Base-by-base conservation (phyloP, 176 grass and related monocot genomes). In the Typha latifolia region DNA sequence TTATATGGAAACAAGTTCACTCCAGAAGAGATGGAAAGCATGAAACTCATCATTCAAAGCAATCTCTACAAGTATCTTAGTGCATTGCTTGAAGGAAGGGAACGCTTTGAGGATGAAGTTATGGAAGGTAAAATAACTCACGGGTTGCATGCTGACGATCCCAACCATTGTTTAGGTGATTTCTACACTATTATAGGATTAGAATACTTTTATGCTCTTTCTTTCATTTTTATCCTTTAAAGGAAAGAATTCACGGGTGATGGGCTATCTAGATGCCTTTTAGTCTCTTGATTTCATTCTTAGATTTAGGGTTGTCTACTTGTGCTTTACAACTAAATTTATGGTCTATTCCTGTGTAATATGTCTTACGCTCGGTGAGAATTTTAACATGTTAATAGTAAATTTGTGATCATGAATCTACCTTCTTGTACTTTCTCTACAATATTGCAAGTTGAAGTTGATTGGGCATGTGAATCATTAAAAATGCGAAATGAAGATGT, bases 11-110 rank as follows among this genome's bases (percentile, higher is more conserved):
- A 59, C 64, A 34, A 66, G 51, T 76, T 76, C 26, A 47, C 64
- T 76, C 19, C 64, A 23, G 64, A 76, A 57, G 73, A 76, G 67
- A 59, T 76, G 49, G 18, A 67, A 49, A 67, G 51, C 21, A 67
- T 76, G 63, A 76, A 76, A 63, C 73, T 76, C 19, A 76, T 76
- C 63, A 76, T 76, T 67, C 73, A 76, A 15, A 67, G 63, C 50
- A 76, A 64, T 32, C 64, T 76, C 5, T 76, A 76, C 34, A 76
- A 64, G 48, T 76, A 76, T 37, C 73, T 76, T 57, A 76, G 73
- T 34, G 57, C 51, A 12, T 67, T 76, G 32, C 73, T 76, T 67
- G 73, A 76, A 67, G 73, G 29, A 48, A 63, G 73, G 21, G 73
- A 76, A 15, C 64, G 51, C 12, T 76, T 76, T 76, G 73, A 76